phyloP scores from a whole-genome alignment of 345 rosid genomes.

The Gossypium sturtianum region DNA sequence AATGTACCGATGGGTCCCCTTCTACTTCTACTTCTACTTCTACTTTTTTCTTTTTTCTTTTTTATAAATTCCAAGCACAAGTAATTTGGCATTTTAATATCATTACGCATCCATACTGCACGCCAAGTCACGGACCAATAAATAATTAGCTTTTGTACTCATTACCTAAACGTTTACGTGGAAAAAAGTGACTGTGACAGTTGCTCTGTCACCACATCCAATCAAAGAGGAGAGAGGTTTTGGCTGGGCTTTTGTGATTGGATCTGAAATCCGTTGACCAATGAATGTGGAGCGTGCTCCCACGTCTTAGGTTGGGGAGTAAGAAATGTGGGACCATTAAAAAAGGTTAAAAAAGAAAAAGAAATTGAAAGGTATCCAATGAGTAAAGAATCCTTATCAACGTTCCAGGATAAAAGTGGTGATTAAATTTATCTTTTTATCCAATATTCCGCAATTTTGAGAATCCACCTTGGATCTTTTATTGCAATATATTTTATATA shows the following conservation, averaged over 20 bases:
- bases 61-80: background rate
- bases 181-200: background rate
- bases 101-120: background rate
- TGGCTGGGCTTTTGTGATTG: background rate
- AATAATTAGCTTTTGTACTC: background rate
- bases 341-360: background rate
- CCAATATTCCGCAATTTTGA: too few relatives aligned
- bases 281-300: background rate
- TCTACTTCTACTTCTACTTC: background rate
- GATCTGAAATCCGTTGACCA: background rate
- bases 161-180: background rate
- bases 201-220: background rate
- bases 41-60: too few relatives aligned
- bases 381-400: background rate
- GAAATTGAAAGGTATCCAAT: background rate
- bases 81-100: background rate
- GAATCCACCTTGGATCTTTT: too few relatives aligned
- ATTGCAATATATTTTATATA: too few relatives aligned
- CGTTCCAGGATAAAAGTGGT: background rate
- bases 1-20: background rate
- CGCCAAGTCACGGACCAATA: background rate
- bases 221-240: background rate
- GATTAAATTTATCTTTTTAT: too few relatives aligned
- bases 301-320: conserved; percentile 3
- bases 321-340: background rate